Evolutionary conservation across 208 protist genomes (phyloP).

Genomic region (Leishmania tarentolae): DNA sequence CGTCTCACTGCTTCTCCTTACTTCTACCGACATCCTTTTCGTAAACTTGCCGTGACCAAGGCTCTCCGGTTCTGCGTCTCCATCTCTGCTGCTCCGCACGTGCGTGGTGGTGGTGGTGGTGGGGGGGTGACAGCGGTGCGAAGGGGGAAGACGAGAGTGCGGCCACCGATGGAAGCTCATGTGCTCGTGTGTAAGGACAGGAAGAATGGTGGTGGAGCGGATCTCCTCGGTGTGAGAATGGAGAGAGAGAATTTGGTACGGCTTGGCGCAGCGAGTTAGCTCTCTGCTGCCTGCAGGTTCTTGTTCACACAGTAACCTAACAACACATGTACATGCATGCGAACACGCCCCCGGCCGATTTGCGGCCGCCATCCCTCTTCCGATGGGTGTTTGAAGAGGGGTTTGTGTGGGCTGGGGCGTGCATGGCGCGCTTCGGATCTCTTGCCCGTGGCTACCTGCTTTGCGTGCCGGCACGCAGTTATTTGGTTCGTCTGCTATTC

Average conservation of each 20-base stretch:
- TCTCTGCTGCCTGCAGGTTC: not conserved
- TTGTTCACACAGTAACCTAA: conserved; percentile 7
- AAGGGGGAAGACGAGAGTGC: not conserved
- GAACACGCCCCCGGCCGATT: no score
- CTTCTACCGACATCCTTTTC: not conserved
- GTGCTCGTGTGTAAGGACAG: not conserved
- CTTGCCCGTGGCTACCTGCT: not conserved
- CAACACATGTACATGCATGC: not conserved
- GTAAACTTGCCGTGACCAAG: not conserved
- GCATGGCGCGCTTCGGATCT: not conserved
- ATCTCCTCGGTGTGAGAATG: not conserved
- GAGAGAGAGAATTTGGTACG: not conserved
- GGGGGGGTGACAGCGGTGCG: not conserved
- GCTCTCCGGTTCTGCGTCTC: not conserved
- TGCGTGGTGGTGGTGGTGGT: not conserved
- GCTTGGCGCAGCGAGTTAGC: not conserved
- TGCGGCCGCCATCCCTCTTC: not conserved
- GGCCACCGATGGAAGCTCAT: not conserved
- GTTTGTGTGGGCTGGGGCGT: no score
- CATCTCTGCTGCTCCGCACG: not conserved
- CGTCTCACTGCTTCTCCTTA: not conserved
- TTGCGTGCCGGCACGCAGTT: not conserved
- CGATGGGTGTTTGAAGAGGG: no score
- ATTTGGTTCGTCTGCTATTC: not conserved
- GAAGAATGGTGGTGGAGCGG: not conserved